Percentiles rank a stretch among this genome's conserved stretches.
phyloP scores from a whole-genome alignment of 2,329 filamentous ascomycete genomes.

The Penicillium capsulatum region DNA sequence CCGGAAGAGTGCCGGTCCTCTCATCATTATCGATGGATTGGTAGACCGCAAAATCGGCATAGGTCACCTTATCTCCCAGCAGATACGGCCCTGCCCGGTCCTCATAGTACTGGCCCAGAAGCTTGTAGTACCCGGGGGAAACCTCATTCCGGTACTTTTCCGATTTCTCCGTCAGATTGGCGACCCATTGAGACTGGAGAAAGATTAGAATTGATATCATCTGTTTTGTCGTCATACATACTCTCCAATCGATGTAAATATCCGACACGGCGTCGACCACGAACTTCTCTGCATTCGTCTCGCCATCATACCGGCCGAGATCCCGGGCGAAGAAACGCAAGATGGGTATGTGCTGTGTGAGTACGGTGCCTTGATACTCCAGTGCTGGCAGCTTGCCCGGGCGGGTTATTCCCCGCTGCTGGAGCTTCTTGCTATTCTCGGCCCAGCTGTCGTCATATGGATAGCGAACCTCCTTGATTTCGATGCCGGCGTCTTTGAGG shows the following conservation, averaged over 20 bases:
- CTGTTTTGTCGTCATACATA: slow-evolving; percentile 17
- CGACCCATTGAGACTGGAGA: slow-evolving; percentile 25
- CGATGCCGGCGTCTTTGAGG: slow-evolving; percentile 27
- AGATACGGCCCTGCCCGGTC: slow-evolving; percentile 35
- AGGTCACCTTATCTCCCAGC: slow-evolving; percentile 36
- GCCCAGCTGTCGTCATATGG: slow-evolving; percentile 28
- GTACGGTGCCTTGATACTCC: slow-evolving; percentile 33
- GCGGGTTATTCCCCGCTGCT: slow-evolving; percentile 22
- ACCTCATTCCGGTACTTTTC: slow-evolving; percentile 32
- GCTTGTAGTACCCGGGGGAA: slow-evolving; percentile 29
- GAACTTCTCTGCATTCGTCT: slow-evolving; percentile 37
- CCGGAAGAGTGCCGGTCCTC: slow-evolving; percentile 32
- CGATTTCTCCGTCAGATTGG: slow-evolving; percentile 21
- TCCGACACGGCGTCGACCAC: slow-evolving; percentile 37
- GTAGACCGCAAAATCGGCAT: slow-evolving; percentile 41
- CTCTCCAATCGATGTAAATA: slow-evolving; percentile 42
- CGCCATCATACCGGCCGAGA: slow-evolving; percentile 36
- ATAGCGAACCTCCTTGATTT: slow-evolving; percentile 28
- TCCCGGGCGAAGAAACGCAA: slow-evolving; percentile 38
- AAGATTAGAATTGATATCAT: slow-evolving; percentile 1
- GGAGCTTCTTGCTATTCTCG: slow-evolving; percentile 24
- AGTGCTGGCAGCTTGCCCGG: slow-evolving; percentile 37
- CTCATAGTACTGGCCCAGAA: slow-evolving; percentile 30
- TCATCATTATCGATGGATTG: slow-evolving; percentile 40
- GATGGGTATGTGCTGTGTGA: slow-evolving; percentile 33